Evolutionary conservation across 805 yeast genomes (phyloP).

Genomic region (Maudiozyma saulgeensis): DNA sequence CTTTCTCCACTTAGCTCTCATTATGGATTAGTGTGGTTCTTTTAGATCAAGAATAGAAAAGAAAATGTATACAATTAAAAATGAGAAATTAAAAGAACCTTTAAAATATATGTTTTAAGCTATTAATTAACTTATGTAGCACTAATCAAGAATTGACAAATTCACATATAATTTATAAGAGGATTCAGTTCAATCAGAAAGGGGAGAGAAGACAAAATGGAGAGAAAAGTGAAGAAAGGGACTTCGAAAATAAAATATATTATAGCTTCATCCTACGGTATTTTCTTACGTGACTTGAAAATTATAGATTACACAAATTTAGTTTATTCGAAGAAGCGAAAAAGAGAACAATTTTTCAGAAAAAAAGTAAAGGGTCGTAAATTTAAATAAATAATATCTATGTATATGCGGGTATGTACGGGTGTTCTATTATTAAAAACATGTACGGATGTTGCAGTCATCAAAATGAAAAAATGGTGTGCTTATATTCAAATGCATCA

Average conservation of each 20-base stretch:
- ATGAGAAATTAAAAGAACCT: not conserved
- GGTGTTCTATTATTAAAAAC: not conserved
- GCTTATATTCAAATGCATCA: too few relatives aligned
- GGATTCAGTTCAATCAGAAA: not conserved
- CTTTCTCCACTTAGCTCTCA: constrained; percentile 99
- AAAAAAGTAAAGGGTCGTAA: too few relatives aligned
- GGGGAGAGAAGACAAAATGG: not conserved
- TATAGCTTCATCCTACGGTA: too few relatives aligned
- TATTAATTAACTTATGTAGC: not conserved
- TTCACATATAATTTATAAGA: not conserved
- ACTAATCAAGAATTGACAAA: not conserved
- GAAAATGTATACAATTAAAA: not conserved
- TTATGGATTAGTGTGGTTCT: constrained; percentile 27
- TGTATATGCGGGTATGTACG: too few relatives aligned
- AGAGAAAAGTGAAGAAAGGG: not conserved
- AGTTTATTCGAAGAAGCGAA: too few relatives aligned
- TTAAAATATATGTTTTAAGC: not conserved
- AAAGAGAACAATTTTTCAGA: too few relatives aligned
- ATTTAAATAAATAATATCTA: too few relatives aligned
- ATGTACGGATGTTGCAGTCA: not conserved
- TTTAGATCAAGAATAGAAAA: not conserved
- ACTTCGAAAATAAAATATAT: too few relatives aligned
- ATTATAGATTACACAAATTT: too few relatives aligned
- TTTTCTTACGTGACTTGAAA: too few relatives aligned
- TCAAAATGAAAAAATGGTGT: not conserved